Conservation (phyloP, 768 basidiomycete species). For the Harrya chromipes region DNA sequence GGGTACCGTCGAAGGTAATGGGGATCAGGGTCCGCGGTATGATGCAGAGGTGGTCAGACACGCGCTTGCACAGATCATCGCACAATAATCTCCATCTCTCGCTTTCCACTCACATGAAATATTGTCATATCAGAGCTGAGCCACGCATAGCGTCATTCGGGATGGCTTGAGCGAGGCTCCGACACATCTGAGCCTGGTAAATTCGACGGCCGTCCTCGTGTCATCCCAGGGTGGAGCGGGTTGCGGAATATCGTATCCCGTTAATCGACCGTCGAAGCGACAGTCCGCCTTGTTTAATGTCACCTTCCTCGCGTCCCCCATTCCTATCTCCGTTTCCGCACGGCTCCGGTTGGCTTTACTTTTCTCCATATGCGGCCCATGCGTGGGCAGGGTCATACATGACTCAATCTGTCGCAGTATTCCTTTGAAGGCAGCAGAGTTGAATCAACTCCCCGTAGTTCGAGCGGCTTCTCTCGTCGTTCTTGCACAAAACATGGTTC, state of each 20-base stretch:
- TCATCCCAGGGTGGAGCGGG: too few relatives aligned
- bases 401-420: too few relatives aligned
- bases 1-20: slow-evolving; percentile 17
- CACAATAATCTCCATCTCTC: neutral
- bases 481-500: too few relatives aligned
- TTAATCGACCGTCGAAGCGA: neutral
- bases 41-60: slow-evolving; percentile 43
- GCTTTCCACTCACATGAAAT: neutral
- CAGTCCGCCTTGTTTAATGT: neutral
- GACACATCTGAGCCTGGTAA: too few relatives aligned
- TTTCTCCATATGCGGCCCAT: neutral
- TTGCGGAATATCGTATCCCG: neutral
- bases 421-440: too few relatives aligned
- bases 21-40: slow-evolving; percentile 37
- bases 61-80: slow-evolving; percentile 38
- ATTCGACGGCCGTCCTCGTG: too few relatives aligned
- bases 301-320: neutral
- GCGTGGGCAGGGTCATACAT: too few relatives aligned
- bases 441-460: too few relatives aligned
- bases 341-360: neutral
- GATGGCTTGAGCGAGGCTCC: too few relatives aligned
- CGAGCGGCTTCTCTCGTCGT: too few relatives aligned
- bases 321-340: neutral
- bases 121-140: too few relatives aligned
- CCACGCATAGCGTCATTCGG: too few relatives aligned